Evolutionary conservation across 768 basidiomycete species (phyloP), one percentile per base, ranked within the genome.

Genomic region (Mycena floridula): DNA sequence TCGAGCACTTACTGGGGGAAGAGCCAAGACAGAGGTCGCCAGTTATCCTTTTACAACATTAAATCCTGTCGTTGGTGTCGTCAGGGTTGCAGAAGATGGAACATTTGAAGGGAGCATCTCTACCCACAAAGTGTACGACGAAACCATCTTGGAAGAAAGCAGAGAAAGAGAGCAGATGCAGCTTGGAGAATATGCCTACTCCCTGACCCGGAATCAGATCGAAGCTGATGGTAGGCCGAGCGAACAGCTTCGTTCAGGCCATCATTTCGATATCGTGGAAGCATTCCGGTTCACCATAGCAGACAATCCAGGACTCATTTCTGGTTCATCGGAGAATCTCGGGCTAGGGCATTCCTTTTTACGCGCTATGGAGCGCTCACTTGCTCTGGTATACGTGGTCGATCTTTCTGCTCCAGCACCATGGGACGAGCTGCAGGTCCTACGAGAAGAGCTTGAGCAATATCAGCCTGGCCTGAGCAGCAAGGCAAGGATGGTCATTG

Each of bases 321-420:
- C 79, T 7, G 72, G 76, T 12, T 89, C 93, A 3, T 88, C 90
- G 3, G 81, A 90, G 55, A 89, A 95, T 59, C 81, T 91, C 40
- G 96, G 94, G 3, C 76, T 98, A 2, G 96, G 95, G 0, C 92
- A 97, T 63, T 85, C 88, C 1, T 98, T 98, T 71, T 65, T 99
- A 23, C 81, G 92, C 11, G 85, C 90, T 1, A 89, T 98, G 62
- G 94, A 98, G 57, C 82, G 96, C 5, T 91, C 91, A 11, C 79
- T 83, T 24, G 89, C 88, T 6, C 77, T 98, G 5, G 88, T 81
- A 3, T 97, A 95, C 58, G 92, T 98, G 42, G 85, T 99, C 25
- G 96, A 98, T 61, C 68, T 99, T 5, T 81, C 85, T 3, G 68
- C 70, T 2, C 71, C 80, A 1, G 73, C 74, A 18, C 92, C 94